A percentile compares a stretch with the other conserved stretches of the same genome.
phyloP scores from a whole-genome alignment of 768 basidiomycete species.

The Calocera cornea region DNA sequence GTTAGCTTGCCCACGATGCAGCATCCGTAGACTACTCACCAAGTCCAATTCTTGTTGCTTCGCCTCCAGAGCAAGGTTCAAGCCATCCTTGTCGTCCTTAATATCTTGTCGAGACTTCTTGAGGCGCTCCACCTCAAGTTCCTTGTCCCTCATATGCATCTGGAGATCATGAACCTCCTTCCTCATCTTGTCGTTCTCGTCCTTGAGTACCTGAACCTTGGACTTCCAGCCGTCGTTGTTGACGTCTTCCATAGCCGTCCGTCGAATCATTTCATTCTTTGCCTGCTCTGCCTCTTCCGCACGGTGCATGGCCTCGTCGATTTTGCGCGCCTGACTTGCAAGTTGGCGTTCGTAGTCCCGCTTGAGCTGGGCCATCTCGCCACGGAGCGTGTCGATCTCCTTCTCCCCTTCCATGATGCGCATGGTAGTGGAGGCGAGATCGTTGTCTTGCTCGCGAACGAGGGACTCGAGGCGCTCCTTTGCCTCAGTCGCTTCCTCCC shows the following conservation, averaged over 20 bases:
- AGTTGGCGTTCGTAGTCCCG: constrained; percentile 41
- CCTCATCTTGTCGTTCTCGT: constrained; percentile 47
- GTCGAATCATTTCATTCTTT: not conserved
- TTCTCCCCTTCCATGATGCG: constrained; percentile 37
- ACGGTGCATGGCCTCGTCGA: constrained; percentile 36
- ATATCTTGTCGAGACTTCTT: constrained; percentile 51
- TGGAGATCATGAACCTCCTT: constrained; percentile 55
- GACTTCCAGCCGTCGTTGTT: constrained; percentile 38
- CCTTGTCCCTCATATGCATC: constrained; percentile 72
- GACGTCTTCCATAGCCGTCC: constrained; percentile 36
- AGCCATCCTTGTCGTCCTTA: constrained; percentile 64
- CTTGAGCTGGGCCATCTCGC: constrained; percentile 40
- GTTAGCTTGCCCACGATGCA: constrained; percentile 5
- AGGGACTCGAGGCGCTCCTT: not conserved
- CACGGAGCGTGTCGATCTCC: constrained; percentile 41
- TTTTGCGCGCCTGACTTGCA: constrained; percentile 35
- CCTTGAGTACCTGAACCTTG: constrained; percentile 33
- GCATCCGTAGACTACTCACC: constrained; percentile 33
- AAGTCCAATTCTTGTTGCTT: constrained; percentile 91
- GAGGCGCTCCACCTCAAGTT: constrained; percentile 62
- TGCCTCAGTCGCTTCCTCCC: constrained; percentile 34
- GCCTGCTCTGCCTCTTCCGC: constrained; percentile 33
- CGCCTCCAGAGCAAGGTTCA: constrained; percentile 84
- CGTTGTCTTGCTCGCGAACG: not conserved
- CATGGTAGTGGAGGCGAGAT: constrained; percentile 32